Evolutionary conservation across 1,284 basidiomycete species (phyloP).

Genomic region (Crepidotus sp.): DNA sequence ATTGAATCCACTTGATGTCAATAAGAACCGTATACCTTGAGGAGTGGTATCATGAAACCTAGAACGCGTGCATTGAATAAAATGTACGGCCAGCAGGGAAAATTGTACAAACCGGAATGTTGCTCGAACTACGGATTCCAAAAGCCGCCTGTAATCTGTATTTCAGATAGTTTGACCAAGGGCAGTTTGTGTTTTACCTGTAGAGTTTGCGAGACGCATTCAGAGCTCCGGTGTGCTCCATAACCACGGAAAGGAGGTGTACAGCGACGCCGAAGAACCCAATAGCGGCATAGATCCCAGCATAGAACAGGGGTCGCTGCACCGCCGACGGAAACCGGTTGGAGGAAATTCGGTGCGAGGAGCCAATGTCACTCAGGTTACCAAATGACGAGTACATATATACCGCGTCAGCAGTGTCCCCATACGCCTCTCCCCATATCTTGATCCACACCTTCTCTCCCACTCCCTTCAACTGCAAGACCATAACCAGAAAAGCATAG

Average conservation of each 20-base stretch:
- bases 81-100: background rate
- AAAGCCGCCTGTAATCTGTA: slow-evolving; percentile 1
- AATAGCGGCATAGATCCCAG: slow-evolving; percentile 15
- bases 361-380: background rate
- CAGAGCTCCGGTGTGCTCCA: slow-evolving; percentile 13
- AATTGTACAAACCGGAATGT: slow-evolving; percentile 13
- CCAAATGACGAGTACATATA: background rate
- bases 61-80: background rate
- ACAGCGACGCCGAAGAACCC: slow-evolving; percentile 9
- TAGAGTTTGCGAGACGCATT: slow-evolving; percentile 9
- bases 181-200: background rate
- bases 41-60: slow-evolving; percentile 34
- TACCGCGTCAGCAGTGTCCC: slow-evolving; percentile 14
- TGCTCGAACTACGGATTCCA: slow-evolving; percentile 12
- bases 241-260: slow-evolving; percentile 2
- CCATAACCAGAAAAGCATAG: slow-evolving; percentile 38
- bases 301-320: slow-evolving; percentile 14
- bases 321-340: slow-evolving; percentile 31
- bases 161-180: background rate
- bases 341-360: background rate
- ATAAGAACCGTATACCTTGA: background rate
- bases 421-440: slow-evolving; percentile 43
- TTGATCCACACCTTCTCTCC: slow-evolving; percentile 70
- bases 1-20: background rate
- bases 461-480: slow-evolving; percentile 42